Percentiles rank a stretch among this genome's conserved stretches.
These are phyloP conservation scores for Cercospora sp. DNA, from an alignment of 2,329 filamentous ascomycete species.

Conservation along the genomic window DNA sequence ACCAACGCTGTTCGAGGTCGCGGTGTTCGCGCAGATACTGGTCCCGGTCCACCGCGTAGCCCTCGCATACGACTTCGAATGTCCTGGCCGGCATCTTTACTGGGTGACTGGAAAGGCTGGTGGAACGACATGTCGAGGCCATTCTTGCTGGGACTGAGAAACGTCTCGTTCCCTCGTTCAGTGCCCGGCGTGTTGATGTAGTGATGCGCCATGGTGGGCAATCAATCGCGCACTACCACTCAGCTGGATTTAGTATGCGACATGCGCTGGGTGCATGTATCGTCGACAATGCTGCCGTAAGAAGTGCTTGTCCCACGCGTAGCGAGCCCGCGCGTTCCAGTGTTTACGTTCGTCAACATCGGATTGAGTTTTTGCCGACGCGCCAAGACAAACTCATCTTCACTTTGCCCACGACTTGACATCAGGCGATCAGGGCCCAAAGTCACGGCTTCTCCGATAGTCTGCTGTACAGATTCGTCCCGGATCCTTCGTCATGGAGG, in stretches of 20 bases:
- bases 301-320: conserved; percentile 1
- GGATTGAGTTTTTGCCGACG: background rate
- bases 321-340: background rate
- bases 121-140: conserved; percentile 75
- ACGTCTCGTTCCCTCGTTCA: conserved; percentile 80
- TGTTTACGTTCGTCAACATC: conserved; percentile 12
- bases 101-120: conserved; percentile 79
- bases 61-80: conserved; percentile 74
- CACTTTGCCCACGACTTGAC: background rate
- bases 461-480: background rate
- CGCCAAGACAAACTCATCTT: background rate
- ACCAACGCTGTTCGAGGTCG: conserved; percentile 69
- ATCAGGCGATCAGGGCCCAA: background rate
- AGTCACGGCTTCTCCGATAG: background rate
- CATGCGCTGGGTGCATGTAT: background rate
- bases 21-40: conserved; percentile 58
- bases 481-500: conserved; percentile 21
- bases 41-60: conserved; percentile 51
- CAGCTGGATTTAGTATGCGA: background rate
- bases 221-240: background rate
- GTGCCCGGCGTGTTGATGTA: conserved; percentile 83
- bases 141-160: conserved; percentile 57
- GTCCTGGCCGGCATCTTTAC: conserved; percentile 66
- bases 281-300: background rate
- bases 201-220: conserved; percentile 44